These are phyloP conservation scores for Musa itinerans DNA, from an alignment of 176 grass and related monocot species.

Conservation along the genomic window DNA sequence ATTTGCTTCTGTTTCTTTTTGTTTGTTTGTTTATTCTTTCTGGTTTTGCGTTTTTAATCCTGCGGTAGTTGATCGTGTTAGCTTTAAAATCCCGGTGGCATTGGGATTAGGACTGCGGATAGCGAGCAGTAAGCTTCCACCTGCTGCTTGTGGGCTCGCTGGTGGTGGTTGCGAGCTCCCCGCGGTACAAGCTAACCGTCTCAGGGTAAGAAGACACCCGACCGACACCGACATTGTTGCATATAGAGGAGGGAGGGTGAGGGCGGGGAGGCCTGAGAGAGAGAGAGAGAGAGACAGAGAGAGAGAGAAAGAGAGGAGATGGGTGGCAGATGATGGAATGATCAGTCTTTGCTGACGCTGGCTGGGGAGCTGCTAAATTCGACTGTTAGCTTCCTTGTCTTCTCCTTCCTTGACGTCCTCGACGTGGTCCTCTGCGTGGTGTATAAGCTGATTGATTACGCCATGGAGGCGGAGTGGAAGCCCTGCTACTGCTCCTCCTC, in stretches of 20 bases:
- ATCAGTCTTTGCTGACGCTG: not conserved
- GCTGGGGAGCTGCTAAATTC: constrained; percentile 46
- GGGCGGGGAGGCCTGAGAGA: not conserved
- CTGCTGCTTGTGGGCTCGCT: not conserved
- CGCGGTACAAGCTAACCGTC: not conserved
- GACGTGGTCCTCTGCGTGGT: constrained; percentile 82
- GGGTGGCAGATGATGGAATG: constrained; percentile 11
- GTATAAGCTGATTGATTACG: constrained; percentile 86
- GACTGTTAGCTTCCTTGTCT: constrained; percentile 70
- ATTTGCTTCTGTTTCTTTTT: not conserved
- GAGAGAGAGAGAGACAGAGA: not conserved
- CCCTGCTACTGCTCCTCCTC: constrained; percentile 67
- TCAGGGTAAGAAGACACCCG: not conserved
- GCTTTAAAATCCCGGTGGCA: too few relatives aligned
- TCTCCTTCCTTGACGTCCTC: constrained; percentile 73
- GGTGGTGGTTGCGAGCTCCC: constrained; percentile 1
- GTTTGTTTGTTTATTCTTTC: not conserved
- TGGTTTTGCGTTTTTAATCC: too few relatives aligned
- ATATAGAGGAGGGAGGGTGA: too few relatives aligned
- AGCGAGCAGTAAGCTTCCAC: too few relatives aligned
- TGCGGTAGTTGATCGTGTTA: too few relatives aligned
- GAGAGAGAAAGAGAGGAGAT: constrained; percentile 30
- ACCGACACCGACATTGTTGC: not conserved
- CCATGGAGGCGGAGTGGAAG: constrained; percentile 84
- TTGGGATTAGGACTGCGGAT: too few relatives aligned